Evolutionary conservation across 2,329 filamentous ascomycete genomes (phyloP).

Genomic region (Tolypocladium inflatum): DNA sequence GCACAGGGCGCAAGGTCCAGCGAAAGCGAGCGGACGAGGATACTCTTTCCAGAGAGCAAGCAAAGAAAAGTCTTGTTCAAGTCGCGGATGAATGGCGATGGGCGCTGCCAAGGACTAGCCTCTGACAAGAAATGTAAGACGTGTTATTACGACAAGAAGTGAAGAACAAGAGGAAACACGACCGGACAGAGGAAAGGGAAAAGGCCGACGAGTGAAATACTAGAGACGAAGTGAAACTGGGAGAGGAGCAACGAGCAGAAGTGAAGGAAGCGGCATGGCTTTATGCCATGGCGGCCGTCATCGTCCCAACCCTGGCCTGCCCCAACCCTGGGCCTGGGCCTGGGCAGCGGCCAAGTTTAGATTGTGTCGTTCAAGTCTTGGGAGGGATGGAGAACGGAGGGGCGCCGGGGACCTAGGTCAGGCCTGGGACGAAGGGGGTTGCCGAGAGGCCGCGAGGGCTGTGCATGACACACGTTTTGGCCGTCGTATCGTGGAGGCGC

Average conservation of each 20-base stretch:
- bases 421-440: conserved; percentile 3
- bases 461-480: conserved; percentile 9
- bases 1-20: background rate
- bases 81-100: background rate
- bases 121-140: conserved; percentile 8
- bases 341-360: background rate
- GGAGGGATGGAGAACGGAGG: background rate
- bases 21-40: background rate
- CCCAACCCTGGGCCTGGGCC: background rate
- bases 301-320: background rate
- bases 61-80: conserved; percentile 4
- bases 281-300: background rate
- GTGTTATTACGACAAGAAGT: background rate
- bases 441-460: background rate
- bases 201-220: background rate
- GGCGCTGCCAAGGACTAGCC: conserved; percentile 34
- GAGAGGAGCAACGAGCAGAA: background rate
- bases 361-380: background rate
- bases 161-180: background rate
- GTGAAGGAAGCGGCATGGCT: background rate
- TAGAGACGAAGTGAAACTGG: background rate
- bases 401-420: background rate
- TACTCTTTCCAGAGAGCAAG: background rate
- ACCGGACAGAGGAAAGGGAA: background rate
- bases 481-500: conserved; percentile 2